phyloP scores from a whole-genome alignment of 768 basidiomycete species.

The Rhizopogon vulgaris region DNA sequence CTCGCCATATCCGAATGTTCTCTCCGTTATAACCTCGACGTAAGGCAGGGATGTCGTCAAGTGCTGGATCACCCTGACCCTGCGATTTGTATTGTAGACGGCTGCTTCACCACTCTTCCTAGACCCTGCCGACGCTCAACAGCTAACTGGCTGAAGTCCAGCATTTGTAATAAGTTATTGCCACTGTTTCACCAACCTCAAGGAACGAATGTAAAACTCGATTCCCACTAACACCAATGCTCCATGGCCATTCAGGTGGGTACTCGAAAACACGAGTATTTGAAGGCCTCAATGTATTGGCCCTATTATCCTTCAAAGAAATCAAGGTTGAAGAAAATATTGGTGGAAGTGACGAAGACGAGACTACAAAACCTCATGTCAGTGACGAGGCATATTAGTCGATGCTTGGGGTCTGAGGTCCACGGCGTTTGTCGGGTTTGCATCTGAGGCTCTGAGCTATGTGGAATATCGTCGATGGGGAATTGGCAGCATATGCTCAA shows the following conservation, averaged over 20 bases:
- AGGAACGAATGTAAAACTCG: background rate
- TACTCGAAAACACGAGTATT: background rate
- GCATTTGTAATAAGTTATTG: background rate
- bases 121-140: background rate
- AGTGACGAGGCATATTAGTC: background rate
- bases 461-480: too few relatives aligned
- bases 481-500: too few relatives aligned
- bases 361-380: too few relatives aligned
- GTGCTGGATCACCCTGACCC: background rate
- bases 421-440: too few relatives aligned
- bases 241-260: background rate
- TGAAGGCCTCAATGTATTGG: background rate
- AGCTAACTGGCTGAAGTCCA: background rate
- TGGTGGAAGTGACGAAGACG: background rate
- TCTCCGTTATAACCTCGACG: background rate
- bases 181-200: too few relatives aligned
- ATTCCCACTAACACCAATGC: background rate
- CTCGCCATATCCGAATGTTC: background rate
- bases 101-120: background rate
- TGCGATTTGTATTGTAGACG: background rate
- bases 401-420: background rate
- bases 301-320: background rate
- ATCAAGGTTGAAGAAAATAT: background rate
- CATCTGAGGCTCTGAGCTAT: too few relatives aligned
- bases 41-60: background rate